A percentile compares a stretch with the other conserved stretches of the same genome.
Conservation (phyloP, 768 basidiomycete species). For the Termitomyces sp. region DNA sequence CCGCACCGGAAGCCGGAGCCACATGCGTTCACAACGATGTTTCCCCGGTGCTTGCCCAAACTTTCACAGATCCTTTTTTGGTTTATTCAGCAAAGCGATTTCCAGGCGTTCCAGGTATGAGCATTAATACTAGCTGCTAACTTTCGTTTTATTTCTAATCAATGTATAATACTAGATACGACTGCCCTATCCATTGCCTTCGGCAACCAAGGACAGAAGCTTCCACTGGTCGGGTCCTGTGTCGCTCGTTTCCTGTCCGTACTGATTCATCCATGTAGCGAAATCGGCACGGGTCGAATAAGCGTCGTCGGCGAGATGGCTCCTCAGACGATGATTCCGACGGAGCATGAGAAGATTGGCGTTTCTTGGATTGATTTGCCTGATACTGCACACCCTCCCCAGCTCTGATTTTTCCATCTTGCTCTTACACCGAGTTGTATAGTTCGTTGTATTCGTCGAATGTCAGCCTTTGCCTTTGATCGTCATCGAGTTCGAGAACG, state of each 20-base stretch:
- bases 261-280: conserved; percentile 39
- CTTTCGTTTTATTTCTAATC: not conserved
- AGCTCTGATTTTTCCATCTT: not conserved
- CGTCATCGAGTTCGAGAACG: conserved; percentile 26
- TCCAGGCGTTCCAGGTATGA: conserved; percentile 84
- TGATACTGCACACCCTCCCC: conserved; percentile 1
- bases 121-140: conserved; percentile 15
- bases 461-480: conserved; percentile 22
- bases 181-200: conserved; percentile 85
- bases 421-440: conserved; percentile 21
- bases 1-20: conserved; percentile 69
- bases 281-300: conserved; percentile 73
- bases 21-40: conserved; percentile 57
- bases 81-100: conserved; percentile 94
- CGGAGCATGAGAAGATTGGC: conserved; percentile 21
- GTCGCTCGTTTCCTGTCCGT: conserved; percentile 15
- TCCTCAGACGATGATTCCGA: conserved; percentile 71
- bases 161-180: conserved; percentile 48
- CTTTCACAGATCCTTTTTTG: conserved; percentile 76
- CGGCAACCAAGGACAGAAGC: conserved; percentile 85
- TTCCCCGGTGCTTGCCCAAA: conserved; percentile 78
- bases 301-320: conserved; percentile 55
- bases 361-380: conserved; percentile 2
- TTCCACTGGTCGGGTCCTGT: conserved; percentile 60
- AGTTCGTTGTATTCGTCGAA: conserved; percentile 19